These are phyloP conservation scores for Blepharisma stoltei DNA, from an alignment of 73 alveolate genomes.

Conservation along the genomic window DNA sequence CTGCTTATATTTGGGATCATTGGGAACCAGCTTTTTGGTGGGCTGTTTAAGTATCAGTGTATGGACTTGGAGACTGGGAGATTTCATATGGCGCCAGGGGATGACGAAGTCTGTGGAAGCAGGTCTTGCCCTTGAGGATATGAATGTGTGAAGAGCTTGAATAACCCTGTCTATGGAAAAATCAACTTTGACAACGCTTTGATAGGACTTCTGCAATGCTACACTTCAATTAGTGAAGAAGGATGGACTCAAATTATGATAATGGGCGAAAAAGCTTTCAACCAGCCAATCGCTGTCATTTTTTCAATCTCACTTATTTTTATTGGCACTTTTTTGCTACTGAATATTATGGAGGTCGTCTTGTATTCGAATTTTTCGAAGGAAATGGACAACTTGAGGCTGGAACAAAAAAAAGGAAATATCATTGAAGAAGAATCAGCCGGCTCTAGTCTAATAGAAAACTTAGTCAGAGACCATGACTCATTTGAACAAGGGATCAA, in stretches of 20 bases:
- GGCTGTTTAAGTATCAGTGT: background rate
- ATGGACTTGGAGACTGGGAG: background rate
- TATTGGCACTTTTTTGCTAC: constrained; percentile 69
- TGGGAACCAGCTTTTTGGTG: constrained; percentile 58
- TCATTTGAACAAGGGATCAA: background rate
- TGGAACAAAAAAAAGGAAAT: no score
- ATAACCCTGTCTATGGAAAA: constrained; percentile 36
- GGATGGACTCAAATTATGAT: constrained; percentile 84
- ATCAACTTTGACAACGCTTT: constrained; percentile 48
- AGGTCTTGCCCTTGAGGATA: background rate
- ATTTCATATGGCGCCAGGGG: background rate
- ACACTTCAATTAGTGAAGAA: constrained; percentile 72
- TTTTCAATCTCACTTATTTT: constrained; percentile 76
- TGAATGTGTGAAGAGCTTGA: constrained; percentile 38
- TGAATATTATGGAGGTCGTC: background rate
- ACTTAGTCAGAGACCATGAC: background rate
- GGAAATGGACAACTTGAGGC: background rate
- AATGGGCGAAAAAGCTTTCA: constrained; percentile 63
- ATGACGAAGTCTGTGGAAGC: constrained; percentile 4
- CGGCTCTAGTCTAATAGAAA: background rate
- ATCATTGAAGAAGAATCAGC: background rate
- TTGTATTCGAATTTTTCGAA: constrained; percentile 29
- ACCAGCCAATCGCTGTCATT: constrained; percentile 32
- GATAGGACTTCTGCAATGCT: constrained; percentile 63
- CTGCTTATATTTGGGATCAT: constrained; percentile 89